Conservation (phyloP, 192 early-diverging fungal genomes). For the Entrophospora sp. region DNA sequence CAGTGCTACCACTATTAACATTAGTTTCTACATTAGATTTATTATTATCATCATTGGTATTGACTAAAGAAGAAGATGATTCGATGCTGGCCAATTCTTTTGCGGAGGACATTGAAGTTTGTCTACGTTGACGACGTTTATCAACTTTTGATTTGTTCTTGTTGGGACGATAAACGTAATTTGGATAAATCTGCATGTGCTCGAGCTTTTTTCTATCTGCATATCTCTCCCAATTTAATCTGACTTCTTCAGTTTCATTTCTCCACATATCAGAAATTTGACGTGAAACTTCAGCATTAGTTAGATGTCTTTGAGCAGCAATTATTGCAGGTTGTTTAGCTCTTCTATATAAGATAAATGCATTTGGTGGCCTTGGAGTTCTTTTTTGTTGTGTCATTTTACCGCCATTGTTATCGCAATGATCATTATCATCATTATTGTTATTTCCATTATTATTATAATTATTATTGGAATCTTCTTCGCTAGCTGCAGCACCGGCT, state of each 20-base stretch:
- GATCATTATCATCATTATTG: too few relatives aligned
- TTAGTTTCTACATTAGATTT: background rate
- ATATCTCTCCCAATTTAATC: constrained; percentile 15
- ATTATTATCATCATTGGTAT: background rate
- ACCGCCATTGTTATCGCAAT: too few relatives aligned
- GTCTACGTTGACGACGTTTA: background rate
- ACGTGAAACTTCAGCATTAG: constrained; percentile 20
- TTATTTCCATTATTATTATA: background rate
- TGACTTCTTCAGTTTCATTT: constrained; percentile 4
- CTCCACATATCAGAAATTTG: constrained; percentile 19
- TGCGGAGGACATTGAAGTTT: background rate
- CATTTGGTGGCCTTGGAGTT: constrained; percentile 19
- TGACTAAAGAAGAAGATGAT: background rate
- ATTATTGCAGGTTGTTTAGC: constrained; percentile 19
- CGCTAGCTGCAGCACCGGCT: constrained; percentile 12
- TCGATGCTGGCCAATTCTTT: background rate
- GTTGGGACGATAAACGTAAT: constrained; percentile 16
- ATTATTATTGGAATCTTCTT: background rate
- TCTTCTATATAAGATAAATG: constrained; percentile 16
- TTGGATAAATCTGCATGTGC: constrained; percentile 16
- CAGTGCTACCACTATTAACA: background rate
- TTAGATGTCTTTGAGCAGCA: constrained; percentile 6
- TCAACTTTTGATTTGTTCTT: constrained; percentile 19
- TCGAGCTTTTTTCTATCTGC: constrained; percentile 16
- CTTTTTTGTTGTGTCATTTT: background rate